phyloP scores from a whole-genome alignment of 805 yeast species.

The Nakazawaea ishiwadae region DNA sequence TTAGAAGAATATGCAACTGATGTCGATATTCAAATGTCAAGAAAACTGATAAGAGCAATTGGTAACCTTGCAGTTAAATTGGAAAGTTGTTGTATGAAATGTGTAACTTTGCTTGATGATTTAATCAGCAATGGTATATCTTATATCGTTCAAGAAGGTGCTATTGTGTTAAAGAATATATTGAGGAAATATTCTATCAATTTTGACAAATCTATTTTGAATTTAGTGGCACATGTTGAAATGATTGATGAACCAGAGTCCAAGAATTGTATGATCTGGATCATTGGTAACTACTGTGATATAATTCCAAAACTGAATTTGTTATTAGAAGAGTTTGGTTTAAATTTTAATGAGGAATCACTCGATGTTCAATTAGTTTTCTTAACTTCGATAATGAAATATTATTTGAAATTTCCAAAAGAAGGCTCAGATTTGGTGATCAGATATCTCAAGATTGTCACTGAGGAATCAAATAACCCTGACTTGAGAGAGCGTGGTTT shows the following conservation, averaged over 20 bases:
- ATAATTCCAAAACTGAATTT: constrained; percentile 37
- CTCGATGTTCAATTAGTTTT: constrained; percentile 69
- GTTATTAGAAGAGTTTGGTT: constrained; percentile 37
- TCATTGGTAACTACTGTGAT: constrained; percentile 66
- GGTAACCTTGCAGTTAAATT: constrained; percentile 85
- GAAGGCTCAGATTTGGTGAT: constrained; percentile 54
- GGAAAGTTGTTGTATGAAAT: constrained; percentile 52
- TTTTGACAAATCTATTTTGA: constrained; percentile 40
- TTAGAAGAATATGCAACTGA: constrained; percentile 84
- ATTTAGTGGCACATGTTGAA: constrained; percentile 40
- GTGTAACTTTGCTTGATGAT: constrained; percentile 58
- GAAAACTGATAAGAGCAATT: constrained; percentile 84
- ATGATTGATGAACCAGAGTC: constrained; percentile 74
- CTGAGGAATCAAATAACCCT: constrained; percentile 75
- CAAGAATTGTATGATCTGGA: constrained; percentile 76
- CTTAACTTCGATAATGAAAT: constrained; percentile 70
- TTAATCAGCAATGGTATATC: constrained; percentile 62
- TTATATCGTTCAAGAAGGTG: constrained; percentile 75
- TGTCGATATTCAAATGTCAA: constrained; percentile 78
- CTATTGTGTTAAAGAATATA: constrained; percentile 71
- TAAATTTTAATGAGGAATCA: constrained; percentile 55
- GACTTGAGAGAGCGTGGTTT: constrained; percentile 83
- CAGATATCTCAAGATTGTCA: constrained; percentile 56
- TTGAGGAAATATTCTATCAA: constrained; percentile 67
- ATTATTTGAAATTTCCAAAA: constrained; percentile 52